Conservation (phyloP, 1,284 basidiomycete species). For the Golubevia pallescens region DNA sequence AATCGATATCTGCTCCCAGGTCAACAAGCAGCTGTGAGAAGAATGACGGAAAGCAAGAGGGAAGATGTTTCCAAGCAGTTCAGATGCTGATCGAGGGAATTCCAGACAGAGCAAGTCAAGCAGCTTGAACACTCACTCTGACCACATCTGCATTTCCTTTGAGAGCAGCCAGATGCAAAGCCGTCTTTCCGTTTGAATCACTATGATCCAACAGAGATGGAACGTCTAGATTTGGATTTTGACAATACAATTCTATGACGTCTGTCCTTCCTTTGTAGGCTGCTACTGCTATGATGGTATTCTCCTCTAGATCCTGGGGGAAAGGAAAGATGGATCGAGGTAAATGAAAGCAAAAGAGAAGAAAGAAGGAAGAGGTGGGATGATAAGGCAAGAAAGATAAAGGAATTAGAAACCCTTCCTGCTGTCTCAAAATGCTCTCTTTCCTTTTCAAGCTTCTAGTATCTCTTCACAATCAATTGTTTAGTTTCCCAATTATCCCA, state of each 20-base stretch:
- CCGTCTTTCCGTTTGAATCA: constrained; percentile 84
- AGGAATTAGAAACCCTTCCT: too few species aligned
- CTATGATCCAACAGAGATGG: constrained; percentile 86
- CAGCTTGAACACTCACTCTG: constrained; percentile 69
- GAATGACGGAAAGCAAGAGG: not conserved
- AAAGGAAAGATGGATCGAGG: constrained; percentile 1
- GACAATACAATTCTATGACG: constrained; percentile 14
- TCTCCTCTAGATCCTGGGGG: not conserved
- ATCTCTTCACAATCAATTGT: too few species aligned
- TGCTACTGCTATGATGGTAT: constrained; percentile 13
- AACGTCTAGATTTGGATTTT: constrained; percentile 24
- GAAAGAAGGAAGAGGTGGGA: too few species aligned
- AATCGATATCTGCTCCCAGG: constrained; percentile 81
- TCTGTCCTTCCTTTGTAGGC: constrained; percentile 37
- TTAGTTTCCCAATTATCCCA: too few species aligned
- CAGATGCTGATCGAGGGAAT: constrained; percentile 2
- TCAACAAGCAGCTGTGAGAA: constrained; percentile 79
- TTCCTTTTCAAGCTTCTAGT: too few species aligned
- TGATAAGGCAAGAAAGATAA: too few species aligned
- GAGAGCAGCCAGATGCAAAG: constrained; percentile 83
- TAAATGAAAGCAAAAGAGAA: not conserved
- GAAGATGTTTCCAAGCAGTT: constrained; percentile 2
- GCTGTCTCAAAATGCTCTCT: too few species aligned
- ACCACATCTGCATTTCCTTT: constrained; percentile 88
- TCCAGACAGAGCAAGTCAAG: not conserved